Evolutionary conservation across 108 stramenopile species (phyloP), one percentile per base, ranked within the genome.

Genomic region (Schizochytrium sp.): DNA sequence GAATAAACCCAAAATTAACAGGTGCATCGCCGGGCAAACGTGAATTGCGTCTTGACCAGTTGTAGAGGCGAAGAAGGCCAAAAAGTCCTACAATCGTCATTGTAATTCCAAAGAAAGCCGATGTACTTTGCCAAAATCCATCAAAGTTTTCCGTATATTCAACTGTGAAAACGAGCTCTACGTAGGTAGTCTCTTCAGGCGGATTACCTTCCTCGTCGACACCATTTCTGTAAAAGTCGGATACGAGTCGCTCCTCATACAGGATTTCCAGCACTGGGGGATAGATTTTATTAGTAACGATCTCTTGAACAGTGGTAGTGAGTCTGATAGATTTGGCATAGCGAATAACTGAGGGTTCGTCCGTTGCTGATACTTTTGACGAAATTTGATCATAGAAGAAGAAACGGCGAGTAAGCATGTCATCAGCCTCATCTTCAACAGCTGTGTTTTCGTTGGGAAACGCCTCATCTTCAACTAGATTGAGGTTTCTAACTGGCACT

Each of bases 321-420:
- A 96, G 87, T 8, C 88, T 61, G 87, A 96, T 93, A 44, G 49
- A 56, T 28, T 89, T 91, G 53, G 94, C 95, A 87, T 94, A 96
- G 28, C 94, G 93, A 28, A 96, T 58, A 3, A 93, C 93, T 73
- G 92, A 89, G 0, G 94, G 90, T n/a, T 91, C 92, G 3, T 91
- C 55, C 46, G 17, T 87, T 12, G 40, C 58, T 2, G 46, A 3
- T 10, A 12, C 72, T 2, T 58, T 60, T 58, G 93, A 93, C 13
- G 93, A 91, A 3, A 87, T 73, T 13, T 53, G 88, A 89, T 96
- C 95, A 73, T 92, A 94, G 72, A 96, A 91, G 76, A 94, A 94
- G 91, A 96, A 96, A 10, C 96, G 91, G 4, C 96, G 92, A 19
- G 92, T 91, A 56, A 95, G 94, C 1, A 89, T 61, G 89, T 95